Percentiles rank a stretch among this genome's conserved stretches.
These are phyloP conservation scores for Furcasterigmium furcatum DNA, from an alignment of 2,329 filamentous ascomycete genomes.

Conservation along the genomic window DNA sequence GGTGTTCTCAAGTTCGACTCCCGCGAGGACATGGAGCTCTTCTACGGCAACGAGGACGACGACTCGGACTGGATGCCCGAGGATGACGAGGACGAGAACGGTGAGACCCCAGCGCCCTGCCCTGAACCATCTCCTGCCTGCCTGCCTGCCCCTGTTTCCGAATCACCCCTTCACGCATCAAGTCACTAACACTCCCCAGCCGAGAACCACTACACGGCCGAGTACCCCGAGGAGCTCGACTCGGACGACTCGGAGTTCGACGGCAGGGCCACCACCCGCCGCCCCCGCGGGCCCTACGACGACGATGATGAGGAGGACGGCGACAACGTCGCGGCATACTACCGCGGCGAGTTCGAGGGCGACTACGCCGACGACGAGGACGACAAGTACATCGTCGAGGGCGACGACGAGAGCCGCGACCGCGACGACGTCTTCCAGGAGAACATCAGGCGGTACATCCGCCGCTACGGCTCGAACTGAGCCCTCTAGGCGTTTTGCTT, in stretches of 20 bases:
- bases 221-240: conserved; percentile 76
- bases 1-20: conserved; percentile 55
- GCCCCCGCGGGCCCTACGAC: conserved; percentile 43
- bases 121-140: too few relatives aligned
- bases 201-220: conserved; percentile 75
- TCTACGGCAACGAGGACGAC: conserved; percentile 57
- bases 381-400: conserved; percentile 28
- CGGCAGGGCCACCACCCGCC: conserved; percentile 34
- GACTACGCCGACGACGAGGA: conserved; percentile 32
- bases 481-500: too few relatives aligned
- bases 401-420: conserved; percentile 27
- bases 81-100: conserved; percentile 65
- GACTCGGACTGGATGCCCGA: conserved; percentile 58
- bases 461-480: conserved; percentile 7
- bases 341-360: conserved; percentile 16
- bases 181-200: conserved; percentile 36
- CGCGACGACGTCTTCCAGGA: conserved; percentile 19
- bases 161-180: conserved; percentile 4
- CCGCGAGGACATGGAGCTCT: conserved; percentile 56
- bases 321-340: conserved; percentile 41
- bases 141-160: not conserved
- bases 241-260: conserved; percentile 54
- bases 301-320: conserved; percentile 51
- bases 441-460: conserved; percentile 16
- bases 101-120: conserved; percentile 36